Conservation (phyloP, 352 stramenopile species). For the Halophytophthora polymorphica region DNA sequence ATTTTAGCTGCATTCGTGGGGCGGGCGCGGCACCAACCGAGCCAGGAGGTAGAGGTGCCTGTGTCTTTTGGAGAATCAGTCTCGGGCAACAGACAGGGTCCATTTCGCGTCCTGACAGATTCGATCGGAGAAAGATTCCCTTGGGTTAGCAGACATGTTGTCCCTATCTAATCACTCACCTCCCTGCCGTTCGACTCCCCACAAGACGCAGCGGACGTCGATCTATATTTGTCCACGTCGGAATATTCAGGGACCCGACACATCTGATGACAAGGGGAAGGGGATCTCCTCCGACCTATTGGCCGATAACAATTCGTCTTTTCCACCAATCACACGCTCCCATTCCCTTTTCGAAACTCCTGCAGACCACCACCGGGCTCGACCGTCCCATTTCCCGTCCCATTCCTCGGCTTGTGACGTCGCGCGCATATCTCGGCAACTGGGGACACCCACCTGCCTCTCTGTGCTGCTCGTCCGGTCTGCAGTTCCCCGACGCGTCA, state of each 20-base stretch:
- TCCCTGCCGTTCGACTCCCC: no score
- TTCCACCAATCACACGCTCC: constrained; percentile 8
- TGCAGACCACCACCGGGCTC: no score
- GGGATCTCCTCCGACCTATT: background rate
- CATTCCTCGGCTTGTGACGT: constrained; percentile 10
- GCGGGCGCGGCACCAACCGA: background rate
- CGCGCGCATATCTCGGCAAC: no score
- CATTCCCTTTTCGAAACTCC: no score
- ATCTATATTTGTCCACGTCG: background rate
- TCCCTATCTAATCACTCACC: background rate
- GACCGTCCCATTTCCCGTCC: background rate
- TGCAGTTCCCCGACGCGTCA: background rate
- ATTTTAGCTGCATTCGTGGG: background rate
- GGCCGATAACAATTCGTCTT: background rate
- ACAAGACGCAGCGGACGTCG: no score
- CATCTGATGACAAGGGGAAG: background rate
- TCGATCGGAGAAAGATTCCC: background rate
- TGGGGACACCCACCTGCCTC: no score
- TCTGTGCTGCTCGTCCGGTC: no score
- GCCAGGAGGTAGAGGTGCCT: background rate
- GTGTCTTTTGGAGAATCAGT: background rate
- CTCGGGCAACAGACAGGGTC: background rate
- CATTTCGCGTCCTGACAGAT: background rate
- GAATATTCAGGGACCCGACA: background rate
- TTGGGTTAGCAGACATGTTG: background rate